Percentiles rank a stretch among this genome's conserved stretches.
Evolutionary conservation across 768 basidiomycete genomes (phyloP).

Genomic region (Galerina sulciceps): DNA sequence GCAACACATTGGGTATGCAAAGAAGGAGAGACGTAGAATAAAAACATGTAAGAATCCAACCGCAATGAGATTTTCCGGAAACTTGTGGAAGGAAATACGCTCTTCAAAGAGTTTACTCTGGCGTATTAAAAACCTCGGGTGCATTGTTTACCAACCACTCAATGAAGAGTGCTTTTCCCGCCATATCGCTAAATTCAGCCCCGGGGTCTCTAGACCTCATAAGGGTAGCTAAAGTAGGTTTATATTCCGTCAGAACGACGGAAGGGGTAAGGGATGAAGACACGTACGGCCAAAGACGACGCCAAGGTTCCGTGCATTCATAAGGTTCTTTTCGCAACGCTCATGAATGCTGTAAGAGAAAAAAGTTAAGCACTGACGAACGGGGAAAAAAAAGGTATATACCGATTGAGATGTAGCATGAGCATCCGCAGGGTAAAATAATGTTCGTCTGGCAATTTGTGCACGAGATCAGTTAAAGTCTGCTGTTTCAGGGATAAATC

Average conservation of each 20-base stretch:
- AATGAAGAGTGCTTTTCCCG: constrained; percentile 89
- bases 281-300: constrained; percentile 97
- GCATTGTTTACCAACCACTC: constrained; percentile 97
- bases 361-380: constrained; percentile 27
- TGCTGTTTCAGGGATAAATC: constrained; percentile 64
- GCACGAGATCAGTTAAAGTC: constrained; percentile 69
- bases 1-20: too few species aligned
- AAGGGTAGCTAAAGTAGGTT: constrained; percentile 71
- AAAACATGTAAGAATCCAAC: too few species aligned
- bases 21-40: too few species aligned
- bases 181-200: constrained; percentile 97
- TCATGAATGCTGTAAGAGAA: constrained; percentile 55
- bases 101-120: constrained; percentile 8
- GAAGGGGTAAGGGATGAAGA: background rate
- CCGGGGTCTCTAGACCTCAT: constrained; percentile 87
- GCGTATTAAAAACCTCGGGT: constrained; percentile 49
- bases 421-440: constrained; percentile 82
- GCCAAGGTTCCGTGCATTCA: constrained; percentile 94
- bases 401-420: constrained; percentile 90
- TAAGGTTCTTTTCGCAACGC: constrained; percentile 76
- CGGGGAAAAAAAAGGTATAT: constrained; percentile 28
- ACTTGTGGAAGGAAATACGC: too few species aligned
- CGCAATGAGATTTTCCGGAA: too few species aligned
- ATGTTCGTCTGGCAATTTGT: constrained; percentile 83
- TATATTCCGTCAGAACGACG: constrained; percentile 5